These are phyloP conservation scores for Alternaria rosae DNA, from an alignment of 2,329 filamentous ascomycete genomes.

Conservation along the genomic window DNA sequence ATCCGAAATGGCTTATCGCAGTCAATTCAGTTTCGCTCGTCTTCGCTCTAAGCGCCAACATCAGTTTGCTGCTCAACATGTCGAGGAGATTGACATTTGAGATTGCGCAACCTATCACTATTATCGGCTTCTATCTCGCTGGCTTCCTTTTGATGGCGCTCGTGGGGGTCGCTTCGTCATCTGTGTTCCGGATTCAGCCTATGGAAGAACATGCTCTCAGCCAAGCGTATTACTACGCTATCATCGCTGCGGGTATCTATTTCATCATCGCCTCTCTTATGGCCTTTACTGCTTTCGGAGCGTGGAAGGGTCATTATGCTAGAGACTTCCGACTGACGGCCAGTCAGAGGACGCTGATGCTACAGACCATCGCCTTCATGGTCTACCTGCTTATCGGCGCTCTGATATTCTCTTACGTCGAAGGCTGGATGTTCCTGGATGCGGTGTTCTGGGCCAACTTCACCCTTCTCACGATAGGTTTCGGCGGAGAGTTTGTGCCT, in stretches of 20 bases:
- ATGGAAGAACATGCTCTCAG: conserved; percentile 57
- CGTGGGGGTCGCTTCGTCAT: conserved; percentile 56
- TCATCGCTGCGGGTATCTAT: conserved; percentile 65
- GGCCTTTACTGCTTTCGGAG: conserved; percentile 64
- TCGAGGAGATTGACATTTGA: conserved; percentile 62
- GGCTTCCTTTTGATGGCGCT: conserved; percentile 63
- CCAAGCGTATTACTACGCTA: conserved; percentile 67
- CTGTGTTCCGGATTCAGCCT: conserved; percentile 54
- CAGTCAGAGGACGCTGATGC: conserved; percentile 64
- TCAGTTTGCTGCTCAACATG: conserved; percentile 66
- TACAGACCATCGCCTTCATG: conserved; percentile 61
- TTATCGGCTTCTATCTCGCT: conserved; percentile 65
- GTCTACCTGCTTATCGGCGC: conserved; percentile 58
- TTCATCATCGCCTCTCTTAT: conserved; percentile 64
- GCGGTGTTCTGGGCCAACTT: conserved; percentile 65
- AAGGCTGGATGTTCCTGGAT: conserved; percentile 62
- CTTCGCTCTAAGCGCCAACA: conserved; percentile 63
- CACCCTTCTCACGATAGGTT: conserved; percentile 63
- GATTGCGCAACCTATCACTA: conserved; percentile 66
- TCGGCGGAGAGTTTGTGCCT: conserved; percentile 61
- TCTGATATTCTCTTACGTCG: conserved; percentile 57
- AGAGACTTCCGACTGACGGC: conserved; percentile 64
- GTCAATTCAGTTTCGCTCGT: conserved; percentile 64
- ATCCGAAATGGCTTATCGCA: conserved; percentile 63
- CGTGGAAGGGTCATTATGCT: conserved; percentile 61